Base-by-base conservation (phyloP, 129 eudicot species). In the Ambrosia trifida region DNA sequence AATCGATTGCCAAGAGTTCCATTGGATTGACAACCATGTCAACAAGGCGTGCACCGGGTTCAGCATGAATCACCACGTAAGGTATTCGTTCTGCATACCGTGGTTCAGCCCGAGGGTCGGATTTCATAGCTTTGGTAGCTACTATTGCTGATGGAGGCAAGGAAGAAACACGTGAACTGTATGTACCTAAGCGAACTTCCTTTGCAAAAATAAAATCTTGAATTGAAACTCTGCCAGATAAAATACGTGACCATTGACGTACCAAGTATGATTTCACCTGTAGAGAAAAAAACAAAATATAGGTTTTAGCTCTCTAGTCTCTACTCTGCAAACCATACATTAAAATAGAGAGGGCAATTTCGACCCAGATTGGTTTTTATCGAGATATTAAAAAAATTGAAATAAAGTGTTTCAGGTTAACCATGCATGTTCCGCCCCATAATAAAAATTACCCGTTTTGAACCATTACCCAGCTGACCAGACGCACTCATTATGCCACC, bases 81-180 rank as follows among this genome's bases (percentile, higher is more conserved):
- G 96, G 96, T 71, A 91, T 73, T 31, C 96, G 87, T 78, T 94
- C 96, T 30, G 88, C 98, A 67, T 93, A 93, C 44, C 92, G 87
- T n/a, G 98, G 98, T 62, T 94, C 98, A 7, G 95, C 96, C 78
- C 96, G 85, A 11, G 98, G 96, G 78, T 94, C 98, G 40, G 73
- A 33, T 85, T 77, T 83, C 87, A 87, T 84, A 38, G 98, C 91
- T 85, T 87, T 94, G 36, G 91, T 80, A 66, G 98, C 98, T 59
- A 94, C 98, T 78, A 94, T 89, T 13, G 98, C 96, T 36, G 98
- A 91, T 35, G 98, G 98, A 41, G 98, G 98, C 11, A 94, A 87
- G 20, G 98, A 85, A 47, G 88, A 83, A 73, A 79, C 73, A 36
- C 90, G 81, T 36, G 85, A 72, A 57, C 91, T 85, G 54, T 94